Evolutionary conservation across 768 basidiomycete genomes (phyloP), one percentile per base, ranked within the genome.

Genomic region (Trametes gibbosa): DNA sequence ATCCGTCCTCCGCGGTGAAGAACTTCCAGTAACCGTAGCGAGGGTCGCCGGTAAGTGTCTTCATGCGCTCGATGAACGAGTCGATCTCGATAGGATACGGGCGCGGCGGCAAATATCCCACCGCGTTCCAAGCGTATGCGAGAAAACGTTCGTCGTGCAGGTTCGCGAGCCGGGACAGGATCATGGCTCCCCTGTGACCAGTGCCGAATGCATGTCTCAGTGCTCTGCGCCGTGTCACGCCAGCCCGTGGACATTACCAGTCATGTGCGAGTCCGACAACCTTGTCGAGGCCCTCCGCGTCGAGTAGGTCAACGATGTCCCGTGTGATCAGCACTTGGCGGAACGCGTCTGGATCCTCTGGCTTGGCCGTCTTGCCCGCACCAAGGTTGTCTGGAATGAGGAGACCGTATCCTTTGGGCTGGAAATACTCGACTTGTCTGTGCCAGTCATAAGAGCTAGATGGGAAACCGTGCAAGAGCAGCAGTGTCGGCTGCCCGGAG

Each of bases 341-440:
- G 62, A 73, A 77, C 37, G 62, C 55, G 5, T 63, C 59, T 7
- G 56, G 50, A 19, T 76, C 72, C 0, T 45, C 63, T 5, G 80
- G 74, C 66, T 80, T 81, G 58, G 73, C 73, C 1, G 81, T 81
- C 16, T 63, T 72, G 16, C 79, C 81, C 25, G 70, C 74, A 2
- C 81, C 81, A 10, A 83, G 72, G 63, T 76, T 72, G 63, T 82
- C 81, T 0, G 80, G 80, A 16, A 73, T 75, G 42, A 83, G 65
- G 13, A 81, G 24, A 10, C 79, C 76, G 43, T 76, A 79, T 23
- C 79, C 81, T 61, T 68, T 66, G 21, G 68, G 65, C 45, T 70
- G 58, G 64, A 82, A 73, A 65, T 72, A 68, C 49, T 69, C 61
- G 46, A 79, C 72, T 53, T 79, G 75, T 23, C 69, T 64, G 34